Percentiles rank a stretch among this genome's conserved stretches.
These are phyloP conservation scores for Phytophthora kernoviae DNA, from an alignment of 352 stramenopile genomes.

Conservation along the genomic window DNA sequence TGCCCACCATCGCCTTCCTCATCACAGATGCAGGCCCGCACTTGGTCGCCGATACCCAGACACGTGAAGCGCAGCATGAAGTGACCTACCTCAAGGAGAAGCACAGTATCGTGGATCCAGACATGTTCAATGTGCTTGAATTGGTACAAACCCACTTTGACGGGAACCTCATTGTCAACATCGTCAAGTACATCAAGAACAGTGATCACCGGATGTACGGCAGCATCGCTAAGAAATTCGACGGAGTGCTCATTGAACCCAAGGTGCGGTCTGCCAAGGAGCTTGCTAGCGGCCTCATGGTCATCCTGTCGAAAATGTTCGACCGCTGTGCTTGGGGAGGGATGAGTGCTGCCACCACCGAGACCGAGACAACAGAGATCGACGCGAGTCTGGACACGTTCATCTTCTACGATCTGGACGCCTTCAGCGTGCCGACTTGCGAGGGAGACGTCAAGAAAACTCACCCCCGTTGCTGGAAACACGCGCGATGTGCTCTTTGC, in stretches of 20 bases:
- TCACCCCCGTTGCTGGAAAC: slow-evolving; percentile 35
- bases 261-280: slow-evolving; percentile 32
- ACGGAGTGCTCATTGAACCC: slow-evolving; percentile 65
- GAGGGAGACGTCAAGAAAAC: slow-evolving; percentile 43
- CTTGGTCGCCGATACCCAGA: slow-evolving; percentile 37
- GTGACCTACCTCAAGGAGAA: slow-evolving; percentile 48
- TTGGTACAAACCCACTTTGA: slow-evolving; percentile 57
- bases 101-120: slow-evolving; percentile 49
- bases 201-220: slow-evolving; percentile 60
- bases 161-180: slow-evolving; percentile 56
- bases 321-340: slow-evolving; percentile 27
- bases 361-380: slow-evolving; percentile 2
- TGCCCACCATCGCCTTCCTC: slow-evolving; percentile 68
- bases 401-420: slow-evolving; percentile 57
- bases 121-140: slow-evolving; percentile 59
- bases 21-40: slow-evolving; percentile 71
- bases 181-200: slow-evolving; percentile 70
- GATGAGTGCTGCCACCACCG: slow-evolving; percentile 7
- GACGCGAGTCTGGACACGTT: slow-evolving; percentile 44
- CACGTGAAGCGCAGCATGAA: slow-evolving; percentile 46
- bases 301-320: slow-evolving; percentile 65
- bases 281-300: slow-evolving; percentile 53
- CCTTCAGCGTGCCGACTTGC: slow-evolving; percentile 29
- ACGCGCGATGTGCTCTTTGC: slow-evolving; percentile 59
- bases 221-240: slow-evolving; percentile 60